Conservation (phyloP, 1,284 basidiomycete genomes). For the Sanghuangporus sanghuang region DNA sequence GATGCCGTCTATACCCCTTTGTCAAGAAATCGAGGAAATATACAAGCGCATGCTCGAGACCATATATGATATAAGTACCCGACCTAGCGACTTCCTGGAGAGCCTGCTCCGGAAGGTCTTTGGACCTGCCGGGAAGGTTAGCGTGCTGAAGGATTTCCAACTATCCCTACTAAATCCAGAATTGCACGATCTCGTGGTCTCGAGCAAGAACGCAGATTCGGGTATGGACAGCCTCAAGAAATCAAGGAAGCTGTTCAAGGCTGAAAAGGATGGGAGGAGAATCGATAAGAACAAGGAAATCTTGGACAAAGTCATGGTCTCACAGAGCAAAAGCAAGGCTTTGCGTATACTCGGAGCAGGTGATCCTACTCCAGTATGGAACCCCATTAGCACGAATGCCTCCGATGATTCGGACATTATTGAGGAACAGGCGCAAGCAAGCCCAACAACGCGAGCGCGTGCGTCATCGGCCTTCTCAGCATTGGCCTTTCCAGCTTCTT, state of each 20-base stretch:
- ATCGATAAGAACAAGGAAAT: conserved; percentile 11
- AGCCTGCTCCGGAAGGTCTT: conserved; percentile 43
- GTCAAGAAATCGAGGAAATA: conserved; percentile 41
- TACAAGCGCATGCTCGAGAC: conserved; percentile 49
- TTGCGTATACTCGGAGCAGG: conserved; percentile 13
- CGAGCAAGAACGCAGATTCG: neutral
- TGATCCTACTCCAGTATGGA: neutral
- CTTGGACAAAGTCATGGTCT: conserved; percentile 6
- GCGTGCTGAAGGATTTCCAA: conserved; percentile 18
- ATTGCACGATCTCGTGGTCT: conserved; percentile 9
- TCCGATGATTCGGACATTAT: conserved; percentile 6
- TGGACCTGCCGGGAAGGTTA: conserved; percentile 32
- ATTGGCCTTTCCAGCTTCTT: neutral
- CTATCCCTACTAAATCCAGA: conserved; percentile 8
- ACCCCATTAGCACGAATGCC: conserved; percentile 3
- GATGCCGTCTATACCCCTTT: conserved; percentile 16
- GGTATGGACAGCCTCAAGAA: neutral
- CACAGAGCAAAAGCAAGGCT: conserved; percentile 15
- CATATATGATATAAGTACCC: conserved; percentile 43
- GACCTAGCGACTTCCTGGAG: conserved; percentile 40
- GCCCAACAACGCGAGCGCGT: conserved; percentile 5
- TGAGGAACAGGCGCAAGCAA: neutral
- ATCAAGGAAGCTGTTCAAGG: conserved; percentile 8
- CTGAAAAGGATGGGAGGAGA: conserved; percentile 1
- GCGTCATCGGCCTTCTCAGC: conserved; percentile 3